Base-by-base conservation (phyloP, 345 rosid species). In the Laguncularia racemosa region DNA sequence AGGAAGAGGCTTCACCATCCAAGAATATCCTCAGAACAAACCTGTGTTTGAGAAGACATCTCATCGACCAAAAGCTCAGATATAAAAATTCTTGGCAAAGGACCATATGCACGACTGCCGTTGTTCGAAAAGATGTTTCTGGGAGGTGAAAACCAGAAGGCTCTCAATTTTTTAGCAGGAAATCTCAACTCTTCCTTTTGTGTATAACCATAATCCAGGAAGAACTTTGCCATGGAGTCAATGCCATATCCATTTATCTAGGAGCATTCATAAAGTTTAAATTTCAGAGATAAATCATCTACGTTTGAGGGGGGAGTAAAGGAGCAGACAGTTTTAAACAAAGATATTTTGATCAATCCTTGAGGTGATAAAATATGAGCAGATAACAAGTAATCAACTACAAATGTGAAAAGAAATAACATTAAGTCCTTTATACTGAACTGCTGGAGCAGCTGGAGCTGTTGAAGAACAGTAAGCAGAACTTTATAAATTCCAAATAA, bases 91-190 rank as follows among this genome's bases (percentile, higher is more conserved):
- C 98, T 78, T 0, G 96, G 96, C 52, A 89, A 73, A 63, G 98
- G 98, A 2, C 95, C 96, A 50, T 72, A 52, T 46, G 78, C 76
- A 21, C 95, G 84, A 48, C 73, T 71, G 46, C 89, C 88, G 52
- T 60, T 71, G 53, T 68, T 70, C 28, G 64, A 20, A 45, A 13
- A 50, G 46, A 77, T 64, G 73, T 47, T 53, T 62, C 52, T 20
- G 44, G 96, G 98, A 60, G 96, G 98, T 7, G 98, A 76, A 79
- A 89, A 86, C 98, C 98, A 92, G 52, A 92, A 59, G 17, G 98
- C 98, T 71, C 79, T 83, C 59, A 92, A 71, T 62, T 92, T 89
- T 70, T 92, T 92, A 1, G 90, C 98, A 2, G 91, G 98, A 73
- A 92, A 92, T n/a, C 74, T 80, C 16, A 91, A 69, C 80, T 88